Conservation (phyloP, 1,139 yeast species). For the Taphrina flavorubra region DNA sequence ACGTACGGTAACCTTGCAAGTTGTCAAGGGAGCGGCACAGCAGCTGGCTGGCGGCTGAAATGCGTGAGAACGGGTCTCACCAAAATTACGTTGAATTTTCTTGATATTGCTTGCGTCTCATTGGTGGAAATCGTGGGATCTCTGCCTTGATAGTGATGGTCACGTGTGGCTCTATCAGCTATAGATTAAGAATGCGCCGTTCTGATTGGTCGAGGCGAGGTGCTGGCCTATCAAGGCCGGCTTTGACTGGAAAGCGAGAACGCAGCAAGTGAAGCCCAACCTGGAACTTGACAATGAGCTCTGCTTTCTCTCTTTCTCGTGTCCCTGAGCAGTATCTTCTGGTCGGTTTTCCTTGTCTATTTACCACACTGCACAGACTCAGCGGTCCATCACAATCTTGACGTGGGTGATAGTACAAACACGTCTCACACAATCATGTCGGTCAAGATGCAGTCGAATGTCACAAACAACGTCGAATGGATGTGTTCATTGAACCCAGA, state of each 20-base stretch:
- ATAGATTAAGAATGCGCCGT: background rate
- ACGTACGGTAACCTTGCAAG: too few relatives aligned
- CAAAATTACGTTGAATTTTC: background rate
- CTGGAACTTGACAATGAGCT: background rate
- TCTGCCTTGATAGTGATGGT: background rate
- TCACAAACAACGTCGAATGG: slow-evolving; percentile 62
- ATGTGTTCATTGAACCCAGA: slow-evolving; percentile 78
- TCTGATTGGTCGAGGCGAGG: background rate
- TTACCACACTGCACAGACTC: background rate
- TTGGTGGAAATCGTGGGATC: slow-evolving; percentile 15
- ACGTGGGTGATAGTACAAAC: too few relatives aligned
- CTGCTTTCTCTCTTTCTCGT: background rate
- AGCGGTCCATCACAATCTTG: background rate
- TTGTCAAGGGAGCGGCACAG: background rate
- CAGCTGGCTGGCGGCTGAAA: too few relatives aligned
- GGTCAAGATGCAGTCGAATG: slow-evolving; percentile 27
- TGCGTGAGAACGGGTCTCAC: background rate
- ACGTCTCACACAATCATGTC: slow-evolving; percentile 13
- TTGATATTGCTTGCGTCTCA: slow-evolving; percentile 1
- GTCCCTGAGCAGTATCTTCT: background rate
- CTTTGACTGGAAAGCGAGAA: background rate
- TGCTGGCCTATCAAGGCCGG: background rate
- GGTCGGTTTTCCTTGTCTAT: background rate
- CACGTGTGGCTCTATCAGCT: slow-evolving; percentile 12
- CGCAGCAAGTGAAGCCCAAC: background rate